phyloP scores from a whole-genome alignment of 1,284 basidiomycete genomes.

The Fistulinella cinereoalba region DNA sequence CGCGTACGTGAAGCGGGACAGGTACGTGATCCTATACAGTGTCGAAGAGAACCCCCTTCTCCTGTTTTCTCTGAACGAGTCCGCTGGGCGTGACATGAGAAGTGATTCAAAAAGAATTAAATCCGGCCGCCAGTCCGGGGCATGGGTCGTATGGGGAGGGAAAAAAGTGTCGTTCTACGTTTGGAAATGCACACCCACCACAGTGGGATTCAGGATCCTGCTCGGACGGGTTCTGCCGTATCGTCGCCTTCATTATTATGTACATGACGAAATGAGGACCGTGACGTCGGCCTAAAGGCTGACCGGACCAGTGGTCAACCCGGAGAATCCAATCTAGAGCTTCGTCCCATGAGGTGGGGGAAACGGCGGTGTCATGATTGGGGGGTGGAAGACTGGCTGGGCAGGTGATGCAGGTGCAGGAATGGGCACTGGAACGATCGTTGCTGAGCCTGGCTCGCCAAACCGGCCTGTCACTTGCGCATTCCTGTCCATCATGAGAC shows the following conservation, averaged over 20 bases:
- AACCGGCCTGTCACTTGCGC: constrained; percentile 47
- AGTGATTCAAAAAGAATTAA: background rate
- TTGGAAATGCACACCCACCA: constrained; percentile 6
- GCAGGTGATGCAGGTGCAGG: constrained; percentile 20
- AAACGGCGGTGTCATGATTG: constrained; percentile 34
- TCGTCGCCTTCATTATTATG: constrained; percentile 11
- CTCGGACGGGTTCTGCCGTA: background rate
- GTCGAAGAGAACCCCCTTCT: background rate
- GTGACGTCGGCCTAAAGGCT: background rate
- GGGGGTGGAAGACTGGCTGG: constrained; percentile 28
- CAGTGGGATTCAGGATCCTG: background rate
- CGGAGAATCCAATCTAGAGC: constrained; percentile 13
- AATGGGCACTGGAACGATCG: constrained; percentile 20
- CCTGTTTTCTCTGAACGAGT: background rate
- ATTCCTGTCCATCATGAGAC: constrained; percentile 67
- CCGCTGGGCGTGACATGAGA: constrained; percentile 17
- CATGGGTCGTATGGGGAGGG: background rate
- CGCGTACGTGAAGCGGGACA: background rate
- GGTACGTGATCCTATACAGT: background rate
- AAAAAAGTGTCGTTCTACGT: constrained; percentile 1
- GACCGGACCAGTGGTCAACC: background rate
- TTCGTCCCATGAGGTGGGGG: constrained; percentile 32
- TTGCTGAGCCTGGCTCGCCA: constrained; percentile 17
- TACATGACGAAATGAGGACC: constrained; percentile 17
- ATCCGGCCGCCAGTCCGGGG: background rate